Evolutionary conservation across 805 yeast species (phyloP).

Genomic region (Suhomyces sp.): DNA sequence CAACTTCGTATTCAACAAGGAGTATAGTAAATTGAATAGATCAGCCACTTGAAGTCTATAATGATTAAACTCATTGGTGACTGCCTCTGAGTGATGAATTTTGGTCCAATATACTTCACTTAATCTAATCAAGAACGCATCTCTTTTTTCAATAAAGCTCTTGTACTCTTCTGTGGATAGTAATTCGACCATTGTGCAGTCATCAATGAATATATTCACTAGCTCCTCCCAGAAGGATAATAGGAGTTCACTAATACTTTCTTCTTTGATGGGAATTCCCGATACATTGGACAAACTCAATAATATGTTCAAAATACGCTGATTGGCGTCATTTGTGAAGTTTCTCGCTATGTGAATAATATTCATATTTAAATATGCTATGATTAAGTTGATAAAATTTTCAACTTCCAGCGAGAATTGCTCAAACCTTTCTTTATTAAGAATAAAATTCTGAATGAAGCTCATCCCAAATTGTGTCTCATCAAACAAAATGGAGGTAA

Average conservation of each 20-base stretch:
- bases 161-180: constrained; percentile 12
- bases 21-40: constrained; percentile 67
- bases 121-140: constrained; percentile 47
- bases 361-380: constrained; percentile 49
- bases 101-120: constrained; percentile 70
- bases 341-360: constrained; percentile 41
- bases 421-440: constrained; percentile 28
- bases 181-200: constrained; percentile 32
- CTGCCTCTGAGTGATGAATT: constrained; percentile 46
- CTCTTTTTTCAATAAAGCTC: constrained; percentile 15
- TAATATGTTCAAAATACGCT: constrained; percentile 47
- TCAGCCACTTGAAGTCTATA: constrained; percentile 79
- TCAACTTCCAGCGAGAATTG: constrained; percentile 34
- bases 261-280: constrained; percentile 59
- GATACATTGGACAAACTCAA: constrained; percentile 56
- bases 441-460: constrained; percentile 35
- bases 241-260: constrained; percentile 49
- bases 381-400: constrained; percentile 45
- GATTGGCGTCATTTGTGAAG: constrained; percentile 33
- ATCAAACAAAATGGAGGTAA: constrained; percentile 39
- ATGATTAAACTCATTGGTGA: constrained; percentile 55
- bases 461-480: constrained; percentile 42
- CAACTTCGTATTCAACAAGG: constrained; percentile 56
- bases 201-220: constrained; percentile 55
- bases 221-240: constrained; percentile 70